Conservation (phyloP, 2,329 filamentous ascomycete species). For the Pseudogymnoascus sp. region DNA sequence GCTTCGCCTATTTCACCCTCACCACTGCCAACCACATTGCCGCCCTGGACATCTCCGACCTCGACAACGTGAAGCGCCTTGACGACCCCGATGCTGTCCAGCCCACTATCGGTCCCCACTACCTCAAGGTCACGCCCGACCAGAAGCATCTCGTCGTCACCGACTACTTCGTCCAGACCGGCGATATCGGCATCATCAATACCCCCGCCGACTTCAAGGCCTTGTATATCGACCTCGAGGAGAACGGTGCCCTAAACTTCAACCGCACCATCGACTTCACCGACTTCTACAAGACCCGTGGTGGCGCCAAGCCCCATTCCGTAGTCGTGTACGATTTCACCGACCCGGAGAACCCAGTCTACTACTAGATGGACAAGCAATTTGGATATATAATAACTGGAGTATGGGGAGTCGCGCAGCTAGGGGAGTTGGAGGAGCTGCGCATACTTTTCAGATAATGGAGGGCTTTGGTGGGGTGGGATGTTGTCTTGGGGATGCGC, state of each 20-base stretch:
- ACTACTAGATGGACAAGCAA: constrained; percentile 34
- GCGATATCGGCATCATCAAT: constrained; percentile 51
- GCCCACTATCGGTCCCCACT: constrained; percentile 53
- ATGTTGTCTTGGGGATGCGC: not conserved
- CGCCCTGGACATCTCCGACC: constrained; percentile 51
- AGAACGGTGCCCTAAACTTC: constrained; percentile 47
- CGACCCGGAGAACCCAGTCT: constrained; percentile 43
- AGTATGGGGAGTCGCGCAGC: not conserved
- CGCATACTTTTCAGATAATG: not conserved
- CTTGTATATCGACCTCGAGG: constrained; percentile 49
- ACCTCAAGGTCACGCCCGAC: constrained; percentile 54
- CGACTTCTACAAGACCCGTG: constrained; percentile 43
- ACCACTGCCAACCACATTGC: constrained; percentile 55
- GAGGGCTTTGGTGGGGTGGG: not conserved
- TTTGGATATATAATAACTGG: not conserved
- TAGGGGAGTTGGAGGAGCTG: constrained; percentile 3
- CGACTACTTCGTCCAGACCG: constrained; percentile 58
- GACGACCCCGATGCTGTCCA: constrained; percentile 51
- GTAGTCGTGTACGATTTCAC: constrained; percentile 43
- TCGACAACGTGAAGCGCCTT: constrained; percentile 51
- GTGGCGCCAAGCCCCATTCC: constrained; percentile 36
- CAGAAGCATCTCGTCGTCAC: constrained; percentile 56
- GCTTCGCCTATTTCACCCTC: constrained; percentile 49
- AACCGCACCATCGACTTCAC: constrained; percentile 52
- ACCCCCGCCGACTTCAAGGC: constrained; percentile 54